These are phyloP conservation scores for Diaporthe sp. DNA, from an alignment of 2,329 filamentous ascomycete species.

Conservation along the genomic window DNA sequence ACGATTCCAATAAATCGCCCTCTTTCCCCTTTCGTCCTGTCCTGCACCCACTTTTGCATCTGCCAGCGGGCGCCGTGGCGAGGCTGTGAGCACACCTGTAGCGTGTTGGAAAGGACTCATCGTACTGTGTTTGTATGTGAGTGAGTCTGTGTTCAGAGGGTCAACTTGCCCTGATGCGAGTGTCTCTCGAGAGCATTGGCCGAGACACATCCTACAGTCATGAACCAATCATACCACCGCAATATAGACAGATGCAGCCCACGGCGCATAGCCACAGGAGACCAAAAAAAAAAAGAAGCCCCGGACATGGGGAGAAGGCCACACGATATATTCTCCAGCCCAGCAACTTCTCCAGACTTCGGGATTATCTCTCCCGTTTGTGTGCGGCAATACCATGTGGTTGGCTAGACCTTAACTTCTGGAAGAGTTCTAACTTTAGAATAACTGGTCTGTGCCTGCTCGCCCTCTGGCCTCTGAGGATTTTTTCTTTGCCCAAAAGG, in stretches of 20 bases:
- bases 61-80: slow-evolving; percentile 1
- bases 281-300: neutral
- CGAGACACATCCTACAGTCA: neutral
- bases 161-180: neutral
- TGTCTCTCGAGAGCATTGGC: neutral
- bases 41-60: slow-evolving; percentile 4
- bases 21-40: slow-evolving; percentile 10
- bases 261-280: slow-evolving; percentile 11
- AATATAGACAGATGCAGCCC: neutral
- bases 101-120: slow-evolving; percentile 6
- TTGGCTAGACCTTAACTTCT: neutral
- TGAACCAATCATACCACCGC: neutral
- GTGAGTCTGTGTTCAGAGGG: neutral
- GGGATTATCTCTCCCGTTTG: neutral
- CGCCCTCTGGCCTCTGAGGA: no score
- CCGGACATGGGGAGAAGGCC: neutral
- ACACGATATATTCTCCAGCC: neutral
- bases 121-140: neutral
- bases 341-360: slow-evolving; percentile 7
- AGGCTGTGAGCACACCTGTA: slow-evolving; percentile 14
- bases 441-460: neutral
- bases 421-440: slow-evolving; percentile 15
- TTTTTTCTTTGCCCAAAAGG: neutral
- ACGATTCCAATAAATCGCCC: slow-evolving; percentile 22
- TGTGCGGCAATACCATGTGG: neutral